A percentile compares a stretch with the other conserved stretches of the same genome.
Evolutionary conservation across 495 filamentous ascomycete species (phyloP).

Genomic region (Cladorrhinum samala): DNA sequence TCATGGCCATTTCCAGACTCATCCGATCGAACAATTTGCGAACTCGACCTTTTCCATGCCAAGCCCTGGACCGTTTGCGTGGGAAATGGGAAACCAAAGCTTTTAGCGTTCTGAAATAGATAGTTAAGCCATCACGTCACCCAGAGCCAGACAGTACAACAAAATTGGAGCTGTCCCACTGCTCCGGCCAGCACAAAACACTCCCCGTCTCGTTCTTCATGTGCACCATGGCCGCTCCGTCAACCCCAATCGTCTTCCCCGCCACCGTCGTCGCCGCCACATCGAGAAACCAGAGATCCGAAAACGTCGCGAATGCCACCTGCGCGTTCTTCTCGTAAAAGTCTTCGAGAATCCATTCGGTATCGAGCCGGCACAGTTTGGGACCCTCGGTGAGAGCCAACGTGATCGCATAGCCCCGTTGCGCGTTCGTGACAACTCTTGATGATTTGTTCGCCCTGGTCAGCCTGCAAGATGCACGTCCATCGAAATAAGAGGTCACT

Average conservation of each 20-base stretch:
- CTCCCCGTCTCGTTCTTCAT: slow-evolving; percentile 16
- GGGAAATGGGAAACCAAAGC: background rate
- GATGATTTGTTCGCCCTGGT: background rate
- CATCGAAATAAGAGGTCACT: background rate
- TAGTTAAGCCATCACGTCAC: too few relatives aligned
- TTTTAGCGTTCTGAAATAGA: too few relatives aligned
- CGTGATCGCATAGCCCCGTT: slow-evolving; percentile 42
- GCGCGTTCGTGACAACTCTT: slow-evolving; percentile 43
- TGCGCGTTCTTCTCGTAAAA: slow-evolving; percentile 21
- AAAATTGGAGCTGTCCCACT: slow-evolving; percentile 24
- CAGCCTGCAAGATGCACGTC: background rate
- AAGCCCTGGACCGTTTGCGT: too few relatives aligned
- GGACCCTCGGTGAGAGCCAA: slow-evolving; percentile 35
- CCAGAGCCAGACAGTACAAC: slow-evolving; percentile 5
- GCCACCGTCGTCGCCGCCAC: slow-evolving; percentile 16
- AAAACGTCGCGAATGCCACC: slow-evolving; percentile 30
- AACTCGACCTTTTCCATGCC: too few relatives aligned
- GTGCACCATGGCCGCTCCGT: slow-evolving; percentile 24
- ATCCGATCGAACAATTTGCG: too few relatives aligned
- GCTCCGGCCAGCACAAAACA: slow-evolving; percentile 18
- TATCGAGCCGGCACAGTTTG: slow-evolving; percentile 26
- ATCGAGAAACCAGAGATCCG: slow-evolving; percentile 32
- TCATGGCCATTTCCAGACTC: too few relatives aligned
- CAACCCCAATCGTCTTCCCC: slow-evolving; percentile 19
- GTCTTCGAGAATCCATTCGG: slow-evolving; percentile 39